phyloP scores from a whole-genome alignment of 202 grass and related monocot genomes.

The Schoenoplectus tabernaemontani region DNA sequence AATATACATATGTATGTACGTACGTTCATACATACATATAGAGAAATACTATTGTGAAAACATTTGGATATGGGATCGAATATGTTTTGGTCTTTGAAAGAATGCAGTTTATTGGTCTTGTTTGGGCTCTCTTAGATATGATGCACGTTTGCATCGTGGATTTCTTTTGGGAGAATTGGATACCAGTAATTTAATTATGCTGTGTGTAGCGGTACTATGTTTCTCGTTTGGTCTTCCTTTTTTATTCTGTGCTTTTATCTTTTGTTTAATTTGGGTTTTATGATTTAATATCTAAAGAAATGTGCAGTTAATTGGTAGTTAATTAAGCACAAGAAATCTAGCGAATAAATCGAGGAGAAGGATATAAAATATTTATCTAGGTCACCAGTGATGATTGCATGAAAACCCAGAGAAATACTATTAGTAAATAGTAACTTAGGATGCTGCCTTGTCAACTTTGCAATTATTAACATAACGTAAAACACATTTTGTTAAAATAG shows the following conservation, averaged over 20 bases:
- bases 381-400: neutral
- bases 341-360: neutral
- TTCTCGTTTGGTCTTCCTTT: neutral
- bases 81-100: neutral
- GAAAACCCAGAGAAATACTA: neutral
- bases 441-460: neutral
- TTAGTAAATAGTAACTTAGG: neutral
- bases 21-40: too few relatives aligned
- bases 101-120: neutral
- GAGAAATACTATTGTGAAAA: neutral
- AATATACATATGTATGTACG: too few relatives aligned
- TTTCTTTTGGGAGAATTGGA: neutral
- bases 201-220: neutral
- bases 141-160: neutral
- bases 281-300: neutral
- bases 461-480: neutral
- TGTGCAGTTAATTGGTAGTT: conserved; percentile 1
- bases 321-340: neutral
- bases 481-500: neutral
- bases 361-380: conserved; percentile 3
- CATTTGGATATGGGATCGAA: too few relatives aligned
- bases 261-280: neutral
- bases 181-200: neutral
- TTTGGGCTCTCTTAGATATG: neutral
- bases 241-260: neutral